These are phyloP conservation scores for Podospora sp. DNA, from an alignment of 495 filamentous ascomycete species.

Conservation along the genomic window DNA sequence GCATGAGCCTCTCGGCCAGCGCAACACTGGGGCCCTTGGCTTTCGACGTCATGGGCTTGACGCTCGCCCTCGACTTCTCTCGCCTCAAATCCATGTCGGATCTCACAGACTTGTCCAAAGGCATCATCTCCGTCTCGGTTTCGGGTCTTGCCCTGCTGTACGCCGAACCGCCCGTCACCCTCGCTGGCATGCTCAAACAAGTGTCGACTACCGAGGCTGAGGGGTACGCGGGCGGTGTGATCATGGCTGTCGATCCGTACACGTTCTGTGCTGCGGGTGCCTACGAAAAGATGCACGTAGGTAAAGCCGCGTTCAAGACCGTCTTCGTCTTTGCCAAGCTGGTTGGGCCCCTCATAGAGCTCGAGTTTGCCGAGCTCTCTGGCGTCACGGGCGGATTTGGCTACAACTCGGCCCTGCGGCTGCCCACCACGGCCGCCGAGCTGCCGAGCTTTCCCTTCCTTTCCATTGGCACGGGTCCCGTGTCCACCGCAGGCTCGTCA, in stretches of 20 bases:
- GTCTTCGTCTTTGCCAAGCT: constrained; percentile 44
- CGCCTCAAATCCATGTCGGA: too few relatives aligned
- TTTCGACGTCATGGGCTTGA: too few relatives aligned
- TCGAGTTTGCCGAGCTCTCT: constrained; percentile 42
- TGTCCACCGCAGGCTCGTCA: too few relatives aligned
- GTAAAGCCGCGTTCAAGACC: not conserved
- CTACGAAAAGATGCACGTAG: not conserved
- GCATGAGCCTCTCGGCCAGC: too few relatives aligned
- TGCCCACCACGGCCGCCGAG: too few relatives aligned
- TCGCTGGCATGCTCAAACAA: not conserved
- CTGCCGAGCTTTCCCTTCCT: too few relatives aligned
- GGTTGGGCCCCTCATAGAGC: constrained; percentile 25
- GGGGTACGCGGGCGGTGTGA: not conserved
- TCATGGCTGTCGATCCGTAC: not conserved
- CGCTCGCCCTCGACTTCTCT: too few relatives aligned
- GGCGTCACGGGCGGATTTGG: constrained; percentile 29
- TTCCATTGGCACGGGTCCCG: too few relatives aligned
- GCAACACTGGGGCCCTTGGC: too few relatives aligned
- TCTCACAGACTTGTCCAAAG: not conserved
- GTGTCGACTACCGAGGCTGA: not conserved
- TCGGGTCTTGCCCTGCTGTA: not conserved
- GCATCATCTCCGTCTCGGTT: not conserved
- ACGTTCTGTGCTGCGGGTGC: not conserved
- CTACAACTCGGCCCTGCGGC: constrained; percentile 25
- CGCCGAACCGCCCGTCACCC: not conserved